These are phyloP conservation scores for Fragaria iinumae DNA, from an alignment of 306 rosid genomes.

Conservation along the genomic window DNA sequence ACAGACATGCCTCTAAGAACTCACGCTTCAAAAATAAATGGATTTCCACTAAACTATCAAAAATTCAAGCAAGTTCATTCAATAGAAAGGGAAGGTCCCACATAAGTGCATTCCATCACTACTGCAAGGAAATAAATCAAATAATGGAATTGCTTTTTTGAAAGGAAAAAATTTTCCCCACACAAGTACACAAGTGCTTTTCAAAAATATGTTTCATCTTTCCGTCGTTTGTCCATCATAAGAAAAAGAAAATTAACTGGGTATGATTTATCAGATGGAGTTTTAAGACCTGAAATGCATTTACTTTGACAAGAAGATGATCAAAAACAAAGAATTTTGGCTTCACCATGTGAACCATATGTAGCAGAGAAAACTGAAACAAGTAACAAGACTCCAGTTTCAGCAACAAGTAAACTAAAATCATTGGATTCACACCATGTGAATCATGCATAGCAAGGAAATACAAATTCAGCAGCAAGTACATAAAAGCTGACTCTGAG, in stretches of 20 bases:
- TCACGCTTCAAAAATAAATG: slow-evolving; percentile 4
- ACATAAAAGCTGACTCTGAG: not conserved
- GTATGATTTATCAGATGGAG: not conserved
- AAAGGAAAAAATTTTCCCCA: not conserved
- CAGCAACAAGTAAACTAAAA: not conserved
- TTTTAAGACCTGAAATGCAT: not conserved
- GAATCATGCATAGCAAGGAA: not conserved
- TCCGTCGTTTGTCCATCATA: not conserved
- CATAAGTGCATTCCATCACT: not conserved
- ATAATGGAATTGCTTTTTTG: not conserved
- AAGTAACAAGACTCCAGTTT: not conserved
- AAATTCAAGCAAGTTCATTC: not conserved
- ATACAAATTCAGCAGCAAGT: not conserved
- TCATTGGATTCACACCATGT: not conserved
- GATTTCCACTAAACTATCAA: not conserved
- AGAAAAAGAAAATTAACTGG: not conserved
- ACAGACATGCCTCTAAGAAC: not conserved
- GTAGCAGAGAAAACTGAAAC: not conserved
- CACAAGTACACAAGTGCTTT: not conserved
- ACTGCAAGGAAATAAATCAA: not conserved
- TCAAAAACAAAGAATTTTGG: not conserved
- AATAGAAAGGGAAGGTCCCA: not conserved
- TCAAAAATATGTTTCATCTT: not conserved
- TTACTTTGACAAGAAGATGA: not conserved
- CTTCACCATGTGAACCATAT: slow-evolving; percentile 1